phyloP scores from a whole-genome alignment of 2,329 filamentous ascomycete genomes.

The Immersiporthe knoxdaviesiana region DNA sequence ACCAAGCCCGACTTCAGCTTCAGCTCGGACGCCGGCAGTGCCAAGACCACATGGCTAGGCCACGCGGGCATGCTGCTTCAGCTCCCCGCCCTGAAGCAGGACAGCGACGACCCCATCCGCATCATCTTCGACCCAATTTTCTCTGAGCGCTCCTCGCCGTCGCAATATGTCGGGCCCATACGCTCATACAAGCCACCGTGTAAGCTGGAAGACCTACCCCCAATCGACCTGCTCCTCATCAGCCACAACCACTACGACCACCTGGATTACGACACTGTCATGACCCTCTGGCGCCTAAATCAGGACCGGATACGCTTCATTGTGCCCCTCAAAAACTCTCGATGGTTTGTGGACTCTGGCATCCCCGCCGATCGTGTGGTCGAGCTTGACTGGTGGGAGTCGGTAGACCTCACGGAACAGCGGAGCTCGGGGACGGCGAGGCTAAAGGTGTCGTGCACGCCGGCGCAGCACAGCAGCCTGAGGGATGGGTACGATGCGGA shows the following conservation, averaged over 20 bases:
- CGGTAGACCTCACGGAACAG: conserved; percentile 39
- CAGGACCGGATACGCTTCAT: conserved; percentile 59
- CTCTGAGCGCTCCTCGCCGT: conserved; percentile 44
- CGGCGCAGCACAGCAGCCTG: conserved; percentile 69
- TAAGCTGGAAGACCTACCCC: conserved; percentile 50
- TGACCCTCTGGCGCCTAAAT: conserved; percentile 41
- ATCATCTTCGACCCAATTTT: conserved; percentile 59
- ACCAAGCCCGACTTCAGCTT: conserved; percentile 34
- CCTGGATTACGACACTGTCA: conserved; percentile 51
- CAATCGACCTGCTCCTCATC: conserved; percentile 55
- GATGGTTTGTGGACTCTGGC: conserved; percentile 65
- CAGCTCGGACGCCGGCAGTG: conserved; percentile 15
- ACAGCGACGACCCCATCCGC: conserved; percentile 39
- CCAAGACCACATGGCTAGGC: conserved; percentile 69
- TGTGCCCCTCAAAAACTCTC: conserved; percentile 66
- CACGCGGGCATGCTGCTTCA: conserved; percentile 76
- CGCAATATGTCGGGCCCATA: conserved; percentile 51
- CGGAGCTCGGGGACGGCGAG: conserved; percentile 30
- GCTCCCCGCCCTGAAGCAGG: conserved; percentile 51
- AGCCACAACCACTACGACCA: conserved; percentile 63
- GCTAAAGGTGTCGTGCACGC: conserved; percentile 66
- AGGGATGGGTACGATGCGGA: conserved; percentile 61
- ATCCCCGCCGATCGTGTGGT: conserved; percentile 53
- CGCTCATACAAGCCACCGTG: conserved; percentile 57
- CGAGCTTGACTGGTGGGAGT: conserved; percentile 77